A percentile compares a stretch with the other conserved stretches of the same genome.
phyloP scores from a whole-genome alignment of 345 rosid genomes.

The Noccaea caerulescens region DNA sequence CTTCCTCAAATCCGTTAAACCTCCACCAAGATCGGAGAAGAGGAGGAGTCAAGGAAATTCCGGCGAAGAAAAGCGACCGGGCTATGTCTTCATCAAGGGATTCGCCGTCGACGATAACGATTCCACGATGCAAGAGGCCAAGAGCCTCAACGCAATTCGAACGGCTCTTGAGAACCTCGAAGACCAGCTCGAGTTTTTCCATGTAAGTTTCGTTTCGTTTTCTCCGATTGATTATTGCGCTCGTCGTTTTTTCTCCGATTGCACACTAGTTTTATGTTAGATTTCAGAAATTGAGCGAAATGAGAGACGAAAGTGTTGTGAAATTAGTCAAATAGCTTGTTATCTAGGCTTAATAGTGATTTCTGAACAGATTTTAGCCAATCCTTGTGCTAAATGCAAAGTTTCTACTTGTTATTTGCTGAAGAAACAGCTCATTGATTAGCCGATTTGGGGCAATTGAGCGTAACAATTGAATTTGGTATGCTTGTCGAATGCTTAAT shows the following conservation, averaged over 20 bases:
- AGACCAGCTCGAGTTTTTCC: slow-evolving; percentile 95
- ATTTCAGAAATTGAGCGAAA: slow-evolving; percentile 5
- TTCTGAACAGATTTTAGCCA: neutral
- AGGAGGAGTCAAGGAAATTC: slow-evolving; percentile 44
- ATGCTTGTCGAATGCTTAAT: neutral
- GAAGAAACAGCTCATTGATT: neutral
- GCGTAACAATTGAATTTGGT: neutral
- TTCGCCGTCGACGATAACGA: slow-evolving; percentile 58
- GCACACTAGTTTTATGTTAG: neutral
- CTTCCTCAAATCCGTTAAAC: slow-evolving; percentile 69
- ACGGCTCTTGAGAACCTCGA: slow-evolving; percentile 95
- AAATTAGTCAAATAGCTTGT: neutral
- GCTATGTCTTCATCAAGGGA: slow-evolving; percentile 85
- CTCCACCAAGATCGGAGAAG: slow-evolving; percentile 48
- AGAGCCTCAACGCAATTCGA: slow-evolving; percentile 84
- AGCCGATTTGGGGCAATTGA: neutral
- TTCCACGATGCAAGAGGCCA: slow-evolving; percentile 76
- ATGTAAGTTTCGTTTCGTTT: slow-evolving; percentile 51
- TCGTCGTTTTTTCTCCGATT: neutral
- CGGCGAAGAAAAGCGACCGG: slow-evolving; percentile 54
- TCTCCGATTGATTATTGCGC: neutral
- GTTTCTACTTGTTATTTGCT: slow-evolving; percentile 3
- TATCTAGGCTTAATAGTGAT: neutral
- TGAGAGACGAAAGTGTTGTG: neutral
- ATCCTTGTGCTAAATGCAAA: neutral